phyloP scores from a whole-genome alignment of 2,329 filamentous ascomycete genomes.

The Trichoderma koningii region DNA sequence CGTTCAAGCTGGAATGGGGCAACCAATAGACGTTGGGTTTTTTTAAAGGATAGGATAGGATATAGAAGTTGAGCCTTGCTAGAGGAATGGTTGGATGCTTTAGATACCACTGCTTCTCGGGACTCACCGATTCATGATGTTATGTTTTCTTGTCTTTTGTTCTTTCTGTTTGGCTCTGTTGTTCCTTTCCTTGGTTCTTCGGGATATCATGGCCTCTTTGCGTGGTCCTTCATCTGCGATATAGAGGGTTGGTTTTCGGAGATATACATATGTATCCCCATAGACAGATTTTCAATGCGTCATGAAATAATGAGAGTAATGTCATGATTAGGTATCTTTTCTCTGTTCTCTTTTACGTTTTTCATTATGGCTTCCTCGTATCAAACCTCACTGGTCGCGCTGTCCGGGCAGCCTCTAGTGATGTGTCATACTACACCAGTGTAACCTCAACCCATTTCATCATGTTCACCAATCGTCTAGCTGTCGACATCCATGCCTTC shows the following conservation, averaged over 20 bases:
- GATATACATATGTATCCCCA: conserved; percentile 5
- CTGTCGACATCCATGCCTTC: conserved; percentile 43
- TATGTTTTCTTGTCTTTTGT: not conserved
- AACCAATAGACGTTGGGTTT: conserved; percentile 52
- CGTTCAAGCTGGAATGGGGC: conserved; percentile 82
- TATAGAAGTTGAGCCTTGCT: not conserved
- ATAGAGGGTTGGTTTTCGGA: conserved; percentile 9
- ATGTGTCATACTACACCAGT: conserved; percentile 42
- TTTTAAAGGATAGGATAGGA: not conserved
- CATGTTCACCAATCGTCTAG: conserved; percentile 32
- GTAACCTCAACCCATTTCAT: conserved; percentile 29
- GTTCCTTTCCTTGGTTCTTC: not conserved
- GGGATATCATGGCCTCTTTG: not conserved
- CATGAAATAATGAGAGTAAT: conserved; percentile 19
- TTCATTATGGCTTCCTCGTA: conserved; percentile 25
- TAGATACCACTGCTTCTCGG: not conserved
- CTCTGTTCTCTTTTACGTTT: conserved; percentile 12
- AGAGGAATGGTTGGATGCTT: not conserved
- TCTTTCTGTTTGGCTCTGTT: not conserved
- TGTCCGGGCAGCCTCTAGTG: conserved; percentile 39
- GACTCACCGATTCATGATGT: not conserved
- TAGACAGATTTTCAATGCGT: conserved; percentile 23
- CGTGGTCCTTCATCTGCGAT: not conserved
- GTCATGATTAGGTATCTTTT: conserved; percentile 26
- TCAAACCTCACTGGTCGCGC: conserved; percentile 29